Evolutionary conservation across 768 basidiomycete genomes (phyloP).

Genomic region (Russula dissimulans): DNA sequence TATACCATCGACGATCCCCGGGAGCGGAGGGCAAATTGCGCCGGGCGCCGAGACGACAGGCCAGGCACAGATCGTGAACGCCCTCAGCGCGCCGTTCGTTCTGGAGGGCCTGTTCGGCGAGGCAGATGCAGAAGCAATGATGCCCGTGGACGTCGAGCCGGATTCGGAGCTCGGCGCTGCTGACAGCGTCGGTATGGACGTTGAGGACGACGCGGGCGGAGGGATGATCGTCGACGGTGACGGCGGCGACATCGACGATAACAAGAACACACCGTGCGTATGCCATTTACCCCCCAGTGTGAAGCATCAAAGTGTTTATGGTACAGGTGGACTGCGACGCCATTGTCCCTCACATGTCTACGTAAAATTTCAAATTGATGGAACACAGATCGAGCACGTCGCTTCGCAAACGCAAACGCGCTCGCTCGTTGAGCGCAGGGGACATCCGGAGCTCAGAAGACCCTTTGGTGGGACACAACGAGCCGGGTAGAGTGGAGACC

Average conservation of each 20-base stretch:
- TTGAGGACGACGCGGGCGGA: conserved; percentile 7
- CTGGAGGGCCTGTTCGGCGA: conserved; percentile 71
- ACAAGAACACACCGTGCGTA: background rate
- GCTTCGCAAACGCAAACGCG: conserved; percentile 12
- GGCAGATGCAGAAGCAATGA: conserved; percentile 63
- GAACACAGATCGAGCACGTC: background rate
- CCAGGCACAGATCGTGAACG: conserved; percentile 65
- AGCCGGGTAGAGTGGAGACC: too few species aligned
- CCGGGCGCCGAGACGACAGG: conserved; percentile 75
- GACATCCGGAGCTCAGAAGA: background rate
- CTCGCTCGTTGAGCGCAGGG: background rate
- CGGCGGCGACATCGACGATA: too few species aligned
- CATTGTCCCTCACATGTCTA: background rate
- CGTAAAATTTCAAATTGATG: too few species aligned
- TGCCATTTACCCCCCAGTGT: background rate
- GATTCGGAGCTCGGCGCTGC: conserved; percentile 24
- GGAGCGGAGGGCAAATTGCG: conserved; percentile 37
- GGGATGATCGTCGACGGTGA: conserved; percentile 1
- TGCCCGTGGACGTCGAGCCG: conserved; percentile 22
- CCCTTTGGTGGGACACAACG: too few species aligned
- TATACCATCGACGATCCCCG: conserved; percentile 41
- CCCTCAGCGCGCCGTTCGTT: conserved; percentile 72
- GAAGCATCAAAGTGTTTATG: background rate
- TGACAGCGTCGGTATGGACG: background rate
- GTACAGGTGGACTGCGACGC: background rate